Base-by-base conservation (phyloP, 2,329 filamentous ascomycete genomes). In the Cadophora malorum region DNA sequence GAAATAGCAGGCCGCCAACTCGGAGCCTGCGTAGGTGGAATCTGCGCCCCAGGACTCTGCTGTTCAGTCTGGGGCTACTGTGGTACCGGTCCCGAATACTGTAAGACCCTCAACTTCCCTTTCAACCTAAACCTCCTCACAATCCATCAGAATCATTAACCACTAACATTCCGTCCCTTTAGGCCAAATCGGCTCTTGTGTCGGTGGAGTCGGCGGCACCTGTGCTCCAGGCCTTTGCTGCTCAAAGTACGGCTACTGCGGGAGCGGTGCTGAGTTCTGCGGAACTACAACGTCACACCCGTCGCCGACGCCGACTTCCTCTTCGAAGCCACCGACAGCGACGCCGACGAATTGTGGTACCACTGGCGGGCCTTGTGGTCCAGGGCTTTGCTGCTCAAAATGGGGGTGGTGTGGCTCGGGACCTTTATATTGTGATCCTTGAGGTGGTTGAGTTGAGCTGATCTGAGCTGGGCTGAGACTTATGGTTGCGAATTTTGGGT, bases 191-290 rank as follows among this genome's bases (percentile, higher is more conserved):
- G 70, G 67, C 0, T 67, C 65, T 16, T 72, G 70, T 61, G 50
- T 28, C 3, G 69, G 69, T 5, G 67, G 69, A 10, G 66, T 70
- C 25, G 70, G 70, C 8, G 70, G 70, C 4, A 70, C 69, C 14
- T 71, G 70, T 66, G 63, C 69, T 45, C 38, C 61, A 0, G 70
- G 69, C 1, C 47, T 63, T 3, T 72, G 70, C 31, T 70, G 70
- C 52, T 70, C 69, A 9, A 12, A 38, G 2, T 71, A 65, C 25
- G 67, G 67, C 19, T 71, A 65, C 59, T 71, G 69, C 49, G 67
- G 70, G 4, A 63, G 41, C 31, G 69, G 69, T 41, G 25, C 38
- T 19, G 60, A 33, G 8, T 70, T 49, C 49, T 70, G 67, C 59
- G 16, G 19, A 38, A 28, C 55, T 2, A 45, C 53, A 25, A n/a